A percentile compares a stretch with the other conserved stretches of the same genome.
Evolutionary conservation across 345 rosid species (phyloP).

Genomic region (Populus davidiana): DNA sequence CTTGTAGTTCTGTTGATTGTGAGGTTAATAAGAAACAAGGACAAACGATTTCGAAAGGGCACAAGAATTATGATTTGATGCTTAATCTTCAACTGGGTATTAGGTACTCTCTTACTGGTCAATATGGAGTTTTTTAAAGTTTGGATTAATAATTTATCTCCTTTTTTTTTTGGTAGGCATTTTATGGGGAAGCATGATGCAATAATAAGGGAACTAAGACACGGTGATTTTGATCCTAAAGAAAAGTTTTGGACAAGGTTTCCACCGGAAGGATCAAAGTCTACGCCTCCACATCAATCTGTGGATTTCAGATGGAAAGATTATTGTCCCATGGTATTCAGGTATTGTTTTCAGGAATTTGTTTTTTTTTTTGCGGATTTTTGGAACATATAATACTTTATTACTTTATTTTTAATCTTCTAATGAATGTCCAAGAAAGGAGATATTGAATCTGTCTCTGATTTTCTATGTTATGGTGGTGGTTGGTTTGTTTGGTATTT

Average conservation of each 20-base stretch:
- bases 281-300: slow-evolving; percentile 66
- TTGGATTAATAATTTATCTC: neutral
- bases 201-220: slow-evolving; percentile 46
- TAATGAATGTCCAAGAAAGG: neutral
- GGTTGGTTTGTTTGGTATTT: slow-evolving; percentile 30
- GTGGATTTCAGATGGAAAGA: slow-evolving; percentile 78
- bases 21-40: slow-evolving; percentile 59
- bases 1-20: slow-evolving; percentile 29
- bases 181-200: slow-evolving; percentile 71
- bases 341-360: slow-evolving; percentile 29
- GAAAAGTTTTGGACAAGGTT: slow-evolving; percentile 78
- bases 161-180: slow-evolving; percentile 28
- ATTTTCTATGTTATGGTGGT: slow-evolving; percentile 22
- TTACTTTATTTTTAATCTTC: neutral
- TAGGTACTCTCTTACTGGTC: slow-evolving; percentile 32
- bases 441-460: neutral
- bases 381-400: neutral
- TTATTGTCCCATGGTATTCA: slow-evolving; percentile 75
- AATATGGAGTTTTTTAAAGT: neutral
- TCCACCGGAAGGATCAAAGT: slow-evolving; percentile 72
- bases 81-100: slow-evolving; percentile 71
- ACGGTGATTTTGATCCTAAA: slow-evolving; percentile 67
- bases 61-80: slow-evolving; percentile 68
- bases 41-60: slow-evolving; percentile 50
- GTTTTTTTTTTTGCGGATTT: neutral